Conservation (phyloP, 1,284 basidiomycete species). For the Pholiota adiposa region DNA sequence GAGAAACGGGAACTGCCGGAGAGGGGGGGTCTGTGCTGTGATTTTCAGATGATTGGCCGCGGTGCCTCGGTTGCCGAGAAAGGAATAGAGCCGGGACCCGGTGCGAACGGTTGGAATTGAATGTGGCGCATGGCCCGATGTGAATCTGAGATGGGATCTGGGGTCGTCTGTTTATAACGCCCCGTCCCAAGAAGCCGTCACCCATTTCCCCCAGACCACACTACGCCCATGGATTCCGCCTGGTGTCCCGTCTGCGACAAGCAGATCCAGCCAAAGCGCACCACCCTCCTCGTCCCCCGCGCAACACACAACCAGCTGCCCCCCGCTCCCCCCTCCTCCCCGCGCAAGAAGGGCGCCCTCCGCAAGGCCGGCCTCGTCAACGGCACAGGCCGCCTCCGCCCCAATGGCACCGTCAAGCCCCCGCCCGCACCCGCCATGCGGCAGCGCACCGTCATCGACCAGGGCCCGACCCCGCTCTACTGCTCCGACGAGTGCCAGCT, state of each 20-base stretch:
- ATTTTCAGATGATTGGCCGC: slow-evolving; percentile 21
- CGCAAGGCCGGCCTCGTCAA: slow-evolving; percentile 57
- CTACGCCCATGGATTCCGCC: slow-evolving; percentile 58
- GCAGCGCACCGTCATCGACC: slow-evolving; percentile 72
- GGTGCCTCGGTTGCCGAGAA: slow-evolving; percentile 32
- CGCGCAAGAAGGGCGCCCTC: slow-evolving; percentile 42
- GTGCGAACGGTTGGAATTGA: slow-evolving; percentile 25
- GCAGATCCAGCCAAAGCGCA: slow-evolving; percentile 72
- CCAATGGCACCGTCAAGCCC: slow-evolving; percentile 51
- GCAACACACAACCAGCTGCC: slow-evolving; percentile 39
- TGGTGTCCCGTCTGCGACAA: slow-evolving; percentile 78
- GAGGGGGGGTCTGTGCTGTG: slow-evolving; percentile 3
- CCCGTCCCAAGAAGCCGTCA: slow-evolving; percentile 4
- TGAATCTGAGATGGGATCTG: slow-evolving; percentile 28
- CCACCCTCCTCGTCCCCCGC: slow-evolving; percentile 38
- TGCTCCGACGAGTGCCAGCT: slow-evolving; percentile 77
- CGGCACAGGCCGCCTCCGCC: slow-evolving; percentile 62
- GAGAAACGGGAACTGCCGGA: slow-evolving; percentile 22
- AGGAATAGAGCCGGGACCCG: slow-evolving; percentile 31
- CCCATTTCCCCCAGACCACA: slow-evolving; percentile 20
- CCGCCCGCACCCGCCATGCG: slow-evolving; percentile 38
- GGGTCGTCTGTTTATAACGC: slow-evolving; percentile 29
- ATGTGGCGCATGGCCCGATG: slow-evolving; percentile 17
- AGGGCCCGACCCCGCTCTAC: slow-evolving; percentile 74
- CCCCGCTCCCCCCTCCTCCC: slow-evolving; percentile 32